These are phyloP conservation scores for Trichophyton simii DNA, from an alignment of 2,329 filamentous ascomycete genomes.

Conservation along the genomic window DNA sequence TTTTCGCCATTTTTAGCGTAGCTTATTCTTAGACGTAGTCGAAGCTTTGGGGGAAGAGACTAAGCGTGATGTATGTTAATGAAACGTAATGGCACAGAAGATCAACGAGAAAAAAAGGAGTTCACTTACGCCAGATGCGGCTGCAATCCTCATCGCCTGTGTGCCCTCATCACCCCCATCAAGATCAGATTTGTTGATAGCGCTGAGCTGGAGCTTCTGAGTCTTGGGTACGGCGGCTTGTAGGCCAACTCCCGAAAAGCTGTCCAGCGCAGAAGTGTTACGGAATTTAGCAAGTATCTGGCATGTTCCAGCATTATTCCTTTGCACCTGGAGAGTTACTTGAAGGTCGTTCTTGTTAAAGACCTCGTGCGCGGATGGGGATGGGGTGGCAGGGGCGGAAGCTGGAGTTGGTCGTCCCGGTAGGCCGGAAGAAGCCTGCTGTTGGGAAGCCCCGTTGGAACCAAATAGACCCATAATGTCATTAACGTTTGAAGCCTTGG, in stretches of 20 bases:
- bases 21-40: conserved; percentile 72
- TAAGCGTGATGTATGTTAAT: conserved; percentile 28
- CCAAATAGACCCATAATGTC: conserved; percentile 89
- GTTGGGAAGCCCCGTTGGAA: conserved; percentile 32
- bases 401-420: conserved; percentile 40
- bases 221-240: conserved; percentile 95
- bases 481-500: conserved; percentile 49
- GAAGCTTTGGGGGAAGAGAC: conserved; percentile 57
- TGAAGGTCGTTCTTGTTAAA: conserved; percentile 79
- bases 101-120: neutral
- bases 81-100: neutral
- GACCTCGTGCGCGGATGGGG: conserved; percentile 49
- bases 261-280: conserved; percentile 55
- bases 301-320: conserved; percentile 55
- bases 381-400: conserved; percentile 31
- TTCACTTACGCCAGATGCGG: conserved; percentile 73
- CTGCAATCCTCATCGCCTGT: conserved; percentile 77
- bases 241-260: conserved; percentile 62
- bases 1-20: conserved; percentile 60
- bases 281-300: conserved; percentile 76
- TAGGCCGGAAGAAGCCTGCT: conserved; percentile 35
- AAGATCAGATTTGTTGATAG: conserved; percentile 70
- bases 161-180: conserved; percentile 68
- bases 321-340: conserved; percentile 71
- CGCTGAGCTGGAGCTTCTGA: conserved; percentile 83